Evolutionary conservation across 352 stramenopile genomes (phyloP).

Genomic region (Globisporangium cylindrosporum): DNA sequence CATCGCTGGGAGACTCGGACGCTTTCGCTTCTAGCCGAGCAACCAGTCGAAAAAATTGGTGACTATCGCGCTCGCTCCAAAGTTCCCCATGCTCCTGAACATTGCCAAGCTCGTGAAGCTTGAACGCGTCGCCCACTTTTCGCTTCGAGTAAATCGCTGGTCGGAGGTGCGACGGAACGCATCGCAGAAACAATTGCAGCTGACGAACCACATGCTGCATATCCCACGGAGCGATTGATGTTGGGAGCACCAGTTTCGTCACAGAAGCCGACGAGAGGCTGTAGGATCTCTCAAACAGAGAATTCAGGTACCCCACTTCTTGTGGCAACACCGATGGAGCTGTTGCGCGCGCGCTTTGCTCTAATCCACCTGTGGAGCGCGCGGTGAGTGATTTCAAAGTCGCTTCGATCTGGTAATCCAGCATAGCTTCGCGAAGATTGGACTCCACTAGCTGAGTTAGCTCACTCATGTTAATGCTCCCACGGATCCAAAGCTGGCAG

Average conservation of each 20-base stretch:
- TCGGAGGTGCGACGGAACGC: constrained; percentile 50
- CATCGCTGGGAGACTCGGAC: neutral
- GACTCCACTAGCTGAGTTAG: constrained; percentile 59
- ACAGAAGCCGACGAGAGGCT: constrained; percentile 53
- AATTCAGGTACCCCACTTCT: constrained; percentile 35
- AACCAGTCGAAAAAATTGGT: constrained; percentile 18
- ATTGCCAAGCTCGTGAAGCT: neutral
- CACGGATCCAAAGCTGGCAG: constrained; percentile 76
- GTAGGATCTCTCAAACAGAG: constrained; percentile 50
- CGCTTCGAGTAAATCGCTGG: constrained; percentile 46
- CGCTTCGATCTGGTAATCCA: constrained; percentile 76
- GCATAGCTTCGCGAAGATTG: constrained; percentile 73
- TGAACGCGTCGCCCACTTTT: constrained; percentile 24
- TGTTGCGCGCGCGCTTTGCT: neutral
- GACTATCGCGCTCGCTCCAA: constrained; percentile 5
- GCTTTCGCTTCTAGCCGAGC: constrained; percentile 10
- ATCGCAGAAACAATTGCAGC: constrained; percentile 47
- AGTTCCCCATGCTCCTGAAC: neutral
- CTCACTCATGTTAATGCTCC: constrained; percentile 51
- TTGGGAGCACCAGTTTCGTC: constrained; percentile 38
- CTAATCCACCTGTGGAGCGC: neutral
- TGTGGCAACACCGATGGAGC: constrained; percentile 14
- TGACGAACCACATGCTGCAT: constrained; percentile 52
- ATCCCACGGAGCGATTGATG: constrained; percentile 63
- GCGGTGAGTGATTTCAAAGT: constrained; percentile 30